Conservation (phyloP, 306 rosid species). For the Quercus ilex region DNA sequence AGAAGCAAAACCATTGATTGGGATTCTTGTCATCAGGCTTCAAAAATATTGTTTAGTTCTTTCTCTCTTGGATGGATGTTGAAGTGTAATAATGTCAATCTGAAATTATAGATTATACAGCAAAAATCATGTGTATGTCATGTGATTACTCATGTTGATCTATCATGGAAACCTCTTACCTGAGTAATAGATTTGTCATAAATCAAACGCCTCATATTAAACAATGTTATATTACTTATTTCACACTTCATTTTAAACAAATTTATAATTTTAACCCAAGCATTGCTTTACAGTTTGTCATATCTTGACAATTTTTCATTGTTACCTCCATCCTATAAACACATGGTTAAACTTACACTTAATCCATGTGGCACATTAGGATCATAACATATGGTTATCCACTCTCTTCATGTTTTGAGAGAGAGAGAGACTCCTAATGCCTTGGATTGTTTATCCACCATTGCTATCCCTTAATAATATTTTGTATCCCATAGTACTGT, state of each 20-base stretch:
- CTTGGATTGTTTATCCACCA: neutral
- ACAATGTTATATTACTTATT: neutral
- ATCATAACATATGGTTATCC: neutral
- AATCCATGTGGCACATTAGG: no score
- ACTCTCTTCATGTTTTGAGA: neutral
- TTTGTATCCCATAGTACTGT: no score
- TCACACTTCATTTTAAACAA: neutral
- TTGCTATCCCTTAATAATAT: neutral
- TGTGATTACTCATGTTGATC: no score
- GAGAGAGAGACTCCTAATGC: neutral
- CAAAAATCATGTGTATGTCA: no score
- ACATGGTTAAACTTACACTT: no score
- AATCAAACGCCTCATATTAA: neutral
- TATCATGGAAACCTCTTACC: no score
- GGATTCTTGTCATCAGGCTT: rapidly evolving
- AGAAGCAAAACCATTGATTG: no score
- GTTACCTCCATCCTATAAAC: neutral
- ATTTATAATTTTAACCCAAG: neutral
- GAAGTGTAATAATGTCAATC: no score
- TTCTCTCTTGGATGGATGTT: rapidly evolving
- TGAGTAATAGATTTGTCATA: no score
- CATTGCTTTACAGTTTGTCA: neutral
- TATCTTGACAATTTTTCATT: neutral
- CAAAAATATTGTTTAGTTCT: no score
- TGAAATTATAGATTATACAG: no score